These are phyloP conservation scores for Rhizophagus clarus DNA, from an alignment of 192 early-diverging fungal genomes.

Conservation along the genomic window DNA sequence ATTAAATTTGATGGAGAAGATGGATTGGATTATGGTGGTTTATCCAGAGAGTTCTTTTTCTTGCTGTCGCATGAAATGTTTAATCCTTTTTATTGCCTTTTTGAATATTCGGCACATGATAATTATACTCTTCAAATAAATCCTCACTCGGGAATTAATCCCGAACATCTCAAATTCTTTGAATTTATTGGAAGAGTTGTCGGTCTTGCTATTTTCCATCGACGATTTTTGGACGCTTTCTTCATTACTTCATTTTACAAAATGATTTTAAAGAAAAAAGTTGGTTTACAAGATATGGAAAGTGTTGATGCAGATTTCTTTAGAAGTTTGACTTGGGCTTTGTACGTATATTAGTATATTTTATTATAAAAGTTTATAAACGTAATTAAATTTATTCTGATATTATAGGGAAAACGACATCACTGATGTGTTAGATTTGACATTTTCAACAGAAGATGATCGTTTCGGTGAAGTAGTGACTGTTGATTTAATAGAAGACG, in stretches of 20 bases:
- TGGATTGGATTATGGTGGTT: constrained; percentile 97
- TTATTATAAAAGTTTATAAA: neutral
- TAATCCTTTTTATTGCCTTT: constrained; percentile 94
- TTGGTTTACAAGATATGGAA: constrained; percentile 89
- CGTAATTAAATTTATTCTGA: neutral
- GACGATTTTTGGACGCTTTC: constrained; percentile 94
- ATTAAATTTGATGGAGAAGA: constrained; percentile 99
- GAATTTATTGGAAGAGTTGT: constrained; percentile 97
- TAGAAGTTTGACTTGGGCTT: constrained; percentile 90
- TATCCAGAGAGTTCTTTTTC: constrained; percentile 98
- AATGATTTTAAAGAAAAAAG: constrained; percentile 90
- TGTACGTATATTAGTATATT: constrained; percentile 52
- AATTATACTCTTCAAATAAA: constrained; percentile 99
- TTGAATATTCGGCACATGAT: constrained; percentile 98
- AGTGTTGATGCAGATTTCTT: constrained; percentile 92
- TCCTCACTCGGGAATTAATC: constrained; percentile 91
- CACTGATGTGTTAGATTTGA: constrained; percentile 81
- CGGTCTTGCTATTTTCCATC: constrained; percentile 96
- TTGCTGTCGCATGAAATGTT: constrained; percentile 98
- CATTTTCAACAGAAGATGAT: constrained; percentile 94
- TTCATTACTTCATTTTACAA: constrained; percentile 97
- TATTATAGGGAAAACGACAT: constrained; percentile 79
- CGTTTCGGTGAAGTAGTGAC: constrained; percentile 87
- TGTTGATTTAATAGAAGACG: constrained; percentile 86
- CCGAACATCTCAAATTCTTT: constrained; percentile 98